Conservation (phyloP, 139 green algal genomes). For the Ettlia oleoabundans region DNA sequence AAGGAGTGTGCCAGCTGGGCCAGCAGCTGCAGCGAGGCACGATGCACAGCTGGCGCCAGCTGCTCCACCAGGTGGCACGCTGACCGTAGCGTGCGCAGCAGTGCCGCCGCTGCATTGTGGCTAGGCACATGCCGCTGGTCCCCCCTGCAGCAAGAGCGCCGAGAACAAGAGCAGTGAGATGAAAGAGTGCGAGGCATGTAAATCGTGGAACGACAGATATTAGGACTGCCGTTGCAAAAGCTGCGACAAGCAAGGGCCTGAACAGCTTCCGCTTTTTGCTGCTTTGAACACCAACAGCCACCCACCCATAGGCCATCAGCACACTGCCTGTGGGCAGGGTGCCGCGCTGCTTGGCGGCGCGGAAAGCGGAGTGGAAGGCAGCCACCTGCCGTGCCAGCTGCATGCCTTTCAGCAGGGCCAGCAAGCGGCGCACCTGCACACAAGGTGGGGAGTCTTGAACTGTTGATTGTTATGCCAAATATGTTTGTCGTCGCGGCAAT, state of each 20-base stretch:
- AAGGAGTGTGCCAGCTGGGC: constrained; percentile 69
- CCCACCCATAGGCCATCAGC: constrained; percentile 29
- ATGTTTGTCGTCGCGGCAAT: too few species aligned
- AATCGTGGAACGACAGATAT: neutral
- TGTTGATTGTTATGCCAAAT: too few species aligned
- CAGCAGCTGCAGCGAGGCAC: constrained; percentile 49
- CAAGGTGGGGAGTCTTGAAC: neutral
- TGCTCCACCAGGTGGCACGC: constrained; percentile 41
- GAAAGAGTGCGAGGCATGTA: too few species aligned
- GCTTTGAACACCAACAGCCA: too few species aligned
- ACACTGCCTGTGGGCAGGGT: constrained; percentile 19
- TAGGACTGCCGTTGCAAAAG: too few species aligned
- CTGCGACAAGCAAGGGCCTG: too few species aligned
- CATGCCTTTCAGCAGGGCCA: constrained; percentile 44
- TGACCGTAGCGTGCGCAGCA: constrained; percentile 44
- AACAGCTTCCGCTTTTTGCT: too few species aligned
- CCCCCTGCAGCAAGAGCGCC: too few species aligned
- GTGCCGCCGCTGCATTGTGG: constrained; percentile 17
- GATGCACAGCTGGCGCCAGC: constrained; percentile 19
- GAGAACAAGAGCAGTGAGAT: too few species aligned
- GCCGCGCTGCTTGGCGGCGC: constrained; percentile 6
- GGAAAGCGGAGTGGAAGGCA: constrained; percentile 25
- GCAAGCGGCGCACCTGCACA: constrained; percentile 39
- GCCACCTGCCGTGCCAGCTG: constrained; percentile 32
- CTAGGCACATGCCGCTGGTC: constrained; percentile 37